A percentile compares a stretch with the other conserved stretches of the same genome.
These are phyloP conservation scores for Rhizopogon sp. DNA, from an alignment of 768 basidiomycete genomes.

Conservation along the genomic window DNA sequence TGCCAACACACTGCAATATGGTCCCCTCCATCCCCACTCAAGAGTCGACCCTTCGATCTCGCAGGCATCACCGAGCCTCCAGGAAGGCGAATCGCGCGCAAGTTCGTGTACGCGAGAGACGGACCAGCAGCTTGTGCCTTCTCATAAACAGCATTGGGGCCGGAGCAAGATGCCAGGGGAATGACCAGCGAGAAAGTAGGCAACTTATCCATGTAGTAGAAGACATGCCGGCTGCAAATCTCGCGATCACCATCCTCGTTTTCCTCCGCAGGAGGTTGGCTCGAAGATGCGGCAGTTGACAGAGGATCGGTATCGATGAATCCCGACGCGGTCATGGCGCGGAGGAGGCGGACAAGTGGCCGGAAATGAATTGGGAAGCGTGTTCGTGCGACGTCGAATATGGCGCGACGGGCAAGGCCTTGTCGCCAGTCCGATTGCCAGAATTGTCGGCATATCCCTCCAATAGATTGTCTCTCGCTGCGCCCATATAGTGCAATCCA, in stretches of 20 bases:
- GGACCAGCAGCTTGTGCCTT: conserved; percentile 44
- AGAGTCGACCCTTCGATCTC: conserved; percentile 60
- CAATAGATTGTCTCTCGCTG: conserved; percentile 55
- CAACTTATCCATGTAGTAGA: conserved; percentile 69
- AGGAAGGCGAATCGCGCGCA: conserved; percentile 64
- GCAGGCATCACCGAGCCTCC: conserved; percentile 70
- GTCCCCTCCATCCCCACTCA: conserved; percentile 69
- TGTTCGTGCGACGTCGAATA: conserved; percentile 77
- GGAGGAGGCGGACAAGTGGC: conserved; percentile 65
- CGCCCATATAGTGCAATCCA: conserved; percentile 80
- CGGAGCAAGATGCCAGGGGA: conserved; percentile 54
- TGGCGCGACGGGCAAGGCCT: conserved; percentile 63
- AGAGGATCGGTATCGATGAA: conserved; percentile 73
- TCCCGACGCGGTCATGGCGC: conserved; percentile 72
- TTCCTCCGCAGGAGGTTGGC: conserved; percentile 36
- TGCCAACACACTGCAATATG: conserved; percentile 71
- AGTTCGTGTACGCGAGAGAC: conserved; percentile 59
- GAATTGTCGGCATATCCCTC: conserved; percentile 72
- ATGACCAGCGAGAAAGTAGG: conserved; percentile 74
- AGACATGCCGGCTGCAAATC: conserved; percentile 65
- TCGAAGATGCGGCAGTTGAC: conserved; percentile 38
- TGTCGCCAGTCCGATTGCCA: conserved; percentile 77
- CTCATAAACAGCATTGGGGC: conserved; percentile 70
- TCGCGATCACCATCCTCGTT: conserved; percentile 43
- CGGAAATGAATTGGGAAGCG: conserved; percentile 79